Base-by-base conservation (phyloP, 208 protist species). In the Leptomonas seymouri region DNA sequence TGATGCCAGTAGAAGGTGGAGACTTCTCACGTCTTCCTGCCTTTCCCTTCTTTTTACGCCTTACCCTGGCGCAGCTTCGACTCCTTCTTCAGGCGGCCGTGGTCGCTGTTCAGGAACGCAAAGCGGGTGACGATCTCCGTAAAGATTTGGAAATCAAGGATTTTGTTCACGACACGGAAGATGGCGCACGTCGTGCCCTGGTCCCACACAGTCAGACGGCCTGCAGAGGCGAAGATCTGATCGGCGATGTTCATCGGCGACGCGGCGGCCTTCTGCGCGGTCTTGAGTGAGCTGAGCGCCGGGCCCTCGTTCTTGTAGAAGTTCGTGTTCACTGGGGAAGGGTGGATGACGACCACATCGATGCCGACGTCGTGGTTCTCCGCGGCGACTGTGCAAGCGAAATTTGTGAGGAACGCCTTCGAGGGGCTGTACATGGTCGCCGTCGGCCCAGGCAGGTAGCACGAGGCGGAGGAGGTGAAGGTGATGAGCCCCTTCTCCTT, bases 391-490 rank as follows among this genome's bases (percentile, higher is more conserved):
- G 87, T 90, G 54, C 54, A 85, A 56, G 83, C 89, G 61, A 96
- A 96, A 84, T 90, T 93, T 28, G 89, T 94, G 44, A 94, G 70
- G 50, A 96, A 94, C n/a, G 91, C 85, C 85, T 98, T 98, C 63
- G 94, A 87, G 18, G 90, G 91, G 71, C 85, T 88, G 85, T 98
- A 98, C 65, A 93, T 57, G 51, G 92, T 85, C 3, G 95, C 85
- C 20, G 93, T 90, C n/a, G 95, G 95, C 18, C 86, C 87, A 0
- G 94, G 91, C 36, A 97, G 68, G 76, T 92, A 90, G 74, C 82
- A 84, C 11, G 88, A 73, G 28, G 89, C 78, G 49, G 88, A 95
- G 15, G 90, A 93, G 27, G 95, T 90, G 79, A 97, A 97, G 41
- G 94, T 90, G 74, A 98, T 92, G 65, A 92, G 85, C 15, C 93